Evolutionary conservation across 345 rosid species (phyloP), one percentile per base, ranked within the genome.

Genomic region (Brassica nigra): DNA sequence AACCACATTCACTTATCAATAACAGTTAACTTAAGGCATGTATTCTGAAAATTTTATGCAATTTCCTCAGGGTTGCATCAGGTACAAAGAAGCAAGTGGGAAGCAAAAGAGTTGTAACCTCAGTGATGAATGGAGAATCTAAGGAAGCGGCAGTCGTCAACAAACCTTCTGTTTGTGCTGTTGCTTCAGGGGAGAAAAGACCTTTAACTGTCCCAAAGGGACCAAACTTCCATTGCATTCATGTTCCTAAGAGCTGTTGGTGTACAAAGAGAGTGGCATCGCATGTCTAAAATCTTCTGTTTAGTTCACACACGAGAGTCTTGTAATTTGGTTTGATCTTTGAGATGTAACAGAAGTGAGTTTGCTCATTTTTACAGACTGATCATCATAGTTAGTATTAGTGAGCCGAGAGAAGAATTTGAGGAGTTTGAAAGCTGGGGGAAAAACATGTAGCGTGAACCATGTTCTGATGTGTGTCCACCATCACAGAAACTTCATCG

Each of bases 231-330:
- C 94, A 85, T 73, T 70, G 65, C 8, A 73, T 90, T 62, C 95
- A 90, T 68, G 44, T 68, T 11, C 97, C 98, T 2, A 93, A 87
- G 85, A 89, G 89, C 88, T 90, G 95, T 86, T 42, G 49, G 10
- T 42, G 49, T 42, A 84, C 85, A 30, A 83, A 82, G 73, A 86
- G 83, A 84, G 58, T 66, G 62, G 77, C 83, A 37, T 71, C 54
- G 7, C 47, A 74, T 39, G 68, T 78, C 4, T 10, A 20, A 58
- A 18, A 23, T 20, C 29, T 20, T 10, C 28, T 9, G 29, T 20
- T 18, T 9, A 20, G 28, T 15, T 11, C 34, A 73, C 65, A 79
- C 65, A 67, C 79, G 79, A 70, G 47, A 47, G 67, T 27, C 66
- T 2, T 73, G 78, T 67, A 67, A 23, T 12, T 66, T 31, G 16